Base-by-base conservation (phyloP, 2,329 filamentous ascomycete species). In the Pseudocercospora eumusae region DNA sequence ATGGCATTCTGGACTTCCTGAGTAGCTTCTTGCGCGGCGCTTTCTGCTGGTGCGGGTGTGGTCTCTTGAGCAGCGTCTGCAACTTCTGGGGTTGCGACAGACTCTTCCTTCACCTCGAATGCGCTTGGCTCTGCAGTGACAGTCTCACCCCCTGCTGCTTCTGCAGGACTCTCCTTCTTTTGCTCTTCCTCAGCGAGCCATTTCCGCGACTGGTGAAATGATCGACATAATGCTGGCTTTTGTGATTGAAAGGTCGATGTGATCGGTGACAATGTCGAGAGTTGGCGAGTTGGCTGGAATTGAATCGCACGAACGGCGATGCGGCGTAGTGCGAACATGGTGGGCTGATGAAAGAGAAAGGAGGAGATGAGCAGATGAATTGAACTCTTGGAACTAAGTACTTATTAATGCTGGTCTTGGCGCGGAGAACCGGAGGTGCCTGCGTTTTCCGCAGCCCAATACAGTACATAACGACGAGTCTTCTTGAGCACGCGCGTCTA, bases 311-410 rank as follows among this genome's bases (percentile, higher is more conserved):
- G 83, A 71, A 81, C 77, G 68, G 84, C 83, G 67, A 82, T 78
- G 70, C 83, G 84, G 64, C 85, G 84, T 68, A 88, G 77, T 66
- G 79, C 78, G 76, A 81, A 83, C 85, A 84, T 87, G 9, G 21
- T 52, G 47, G 25, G 8, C 21, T 25, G 21, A n/a, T 28, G 47
- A n/a, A 52, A 15, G 8, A 27, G 36, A 40, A 18, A 18, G 36
- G 15, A 40, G 15, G 36, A 40, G 36, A 40, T 40, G 36, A 40
- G 36, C n/a, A 18, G 15, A 40, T 40, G 36, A n/a, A n/a, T n/a
- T n/a, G 36, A 40, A 40, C 36, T 40, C 18, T 40, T 40, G 15
- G 36, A 40, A 15, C 36, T 40, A 40, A 18, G 6, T 5, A 11
- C 15, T n/a, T n/a, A n/a, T n/a, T n/a, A n/a, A 40, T 40, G n/a